Conservation (phyloP, 768 basidiomycete species). For the Trametes cingulata region DNA sequence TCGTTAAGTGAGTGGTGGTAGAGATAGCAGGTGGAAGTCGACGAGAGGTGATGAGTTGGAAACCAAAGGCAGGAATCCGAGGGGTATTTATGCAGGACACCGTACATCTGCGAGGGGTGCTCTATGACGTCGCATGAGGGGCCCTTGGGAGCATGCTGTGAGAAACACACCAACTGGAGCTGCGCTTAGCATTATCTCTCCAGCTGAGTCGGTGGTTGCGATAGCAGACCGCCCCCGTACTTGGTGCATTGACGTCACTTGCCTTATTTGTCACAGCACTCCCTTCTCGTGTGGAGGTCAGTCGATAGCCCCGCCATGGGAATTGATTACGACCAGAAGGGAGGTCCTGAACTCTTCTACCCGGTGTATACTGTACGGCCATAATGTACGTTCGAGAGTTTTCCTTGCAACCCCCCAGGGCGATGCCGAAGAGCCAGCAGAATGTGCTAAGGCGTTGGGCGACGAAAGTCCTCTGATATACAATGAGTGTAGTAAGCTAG, state of each 20-base stretch:
- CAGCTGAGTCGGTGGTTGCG: background rate
- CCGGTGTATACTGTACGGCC: no score
- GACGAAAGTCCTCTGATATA: no score
- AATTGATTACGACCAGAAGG: no score
- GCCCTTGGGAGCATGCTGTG: background rate
- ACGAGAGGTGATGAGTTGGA: background rate
- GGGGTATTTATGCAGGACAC: background rate
- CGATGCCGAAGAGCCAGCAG: no score
- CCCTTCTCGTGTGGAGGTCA: no score
- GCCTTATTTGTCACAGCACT: background rate
- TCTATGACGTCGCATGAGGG: slow-evolving; percentile 1
- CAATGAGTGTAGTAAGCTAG: no score
- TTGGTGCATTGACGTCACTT: background rate
- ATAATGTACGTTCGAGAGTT: no score
- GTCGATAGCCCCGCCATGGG: no score
- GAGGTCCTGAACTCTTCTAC: no score
- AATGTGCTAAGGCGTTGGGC: no score
- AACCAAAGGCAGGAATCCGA: background rate
- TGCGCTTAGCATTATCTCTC: no score
- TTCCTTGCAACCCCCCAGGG: no score
- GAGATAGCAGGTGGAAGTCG: background rate
- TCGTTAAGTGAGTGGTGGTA: background rate
- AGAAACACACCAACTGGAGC: background rate
- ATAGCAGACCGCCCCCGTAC: background rate
- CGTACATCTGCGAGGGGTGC: background rate